A percentile compares a stretch with the other conserved stretches of the same genome.
Evolutionary conservation across 352 stramenopile species (phyloP).

Genomic region (Pythium dissimile): DNA sequence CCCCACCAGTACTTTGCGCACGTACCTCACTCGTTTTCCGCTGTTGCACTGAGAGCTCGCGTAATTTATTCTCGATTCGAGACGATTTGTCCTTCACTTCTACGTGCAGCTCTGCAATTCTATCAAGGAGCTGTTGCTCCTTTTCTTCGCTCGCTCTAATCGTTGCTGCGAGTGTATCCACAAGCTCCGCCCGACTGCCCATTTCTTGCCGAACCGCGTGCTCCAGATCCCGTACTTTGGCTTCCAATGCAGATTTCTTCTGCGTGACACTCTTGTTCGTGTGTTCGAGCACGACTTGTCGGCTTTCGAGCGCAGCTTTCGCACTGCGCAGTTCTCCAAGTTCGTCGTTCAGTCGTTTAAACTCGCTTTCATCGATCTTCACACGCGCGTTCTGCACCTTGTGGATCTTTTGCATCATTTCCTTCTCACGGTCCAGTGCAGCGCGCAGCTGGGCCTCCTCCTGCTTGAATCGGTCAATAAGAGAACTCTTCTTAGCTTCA

Average conservation of each 20-base stretch:
- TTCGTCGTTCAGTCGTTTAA: slow-evolving; percentile 49
- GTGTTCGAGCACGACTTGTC: slow-evolving; percentile 47
- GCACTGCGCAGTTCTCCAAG: slow-evolving; percentile 27
- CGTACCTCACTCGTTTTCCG: slow-evolving; percentile 66
- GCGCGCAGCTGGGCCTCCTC: slow-evolving; percentile 59
- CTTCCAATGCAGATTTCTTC: slow-evolving; percentile 34
- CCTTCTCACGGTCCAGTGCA: slow-evolving; percentile 53
- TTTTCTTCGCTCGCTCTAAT: slow-evolving; percentile 55
- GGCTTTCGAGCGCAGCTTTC: slow-evolving; percentile 43
- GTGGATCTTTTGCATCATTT: slow-evolving; percentile 71
- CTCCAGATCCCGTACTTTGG: slow-evolving; percentile 56
- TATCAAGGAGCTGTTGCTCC: slow-evolving; percentile 38
- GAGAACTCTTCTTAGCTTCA: slow-evolving; percentile 47
- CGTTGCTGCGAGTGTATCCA: slow-evolving; percentile 66
- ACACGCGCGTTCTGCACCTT: slow-evolving; percentile 45
- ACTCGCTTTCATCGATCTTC: slow-evolving; percentile 66
- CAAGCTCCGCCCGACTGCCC: slow-evolving; percentile 59
- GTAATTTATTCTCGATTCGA: slow-evolving; percentile 53
- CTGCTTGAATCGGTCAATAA: slow-evolving; percentile 63
- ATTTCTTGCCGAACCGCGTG: slow-evolving; percentile 51
- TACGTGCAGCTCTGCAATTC: slow-evolving; percentile 41
- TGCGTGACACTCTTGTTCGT: slow-evolving; percentile 27
- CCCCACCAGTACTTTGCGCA: too few species aligned
- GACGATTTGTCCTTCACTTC: slow-evolving; percentile 68
- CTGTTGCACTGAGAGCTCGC: slow-evolving; percentile 46